These are phyloP conservation scores for Ogataea henricii DNA, from an alignment of 805 yeast genomes.

Conservation along the genomic window DNA sequence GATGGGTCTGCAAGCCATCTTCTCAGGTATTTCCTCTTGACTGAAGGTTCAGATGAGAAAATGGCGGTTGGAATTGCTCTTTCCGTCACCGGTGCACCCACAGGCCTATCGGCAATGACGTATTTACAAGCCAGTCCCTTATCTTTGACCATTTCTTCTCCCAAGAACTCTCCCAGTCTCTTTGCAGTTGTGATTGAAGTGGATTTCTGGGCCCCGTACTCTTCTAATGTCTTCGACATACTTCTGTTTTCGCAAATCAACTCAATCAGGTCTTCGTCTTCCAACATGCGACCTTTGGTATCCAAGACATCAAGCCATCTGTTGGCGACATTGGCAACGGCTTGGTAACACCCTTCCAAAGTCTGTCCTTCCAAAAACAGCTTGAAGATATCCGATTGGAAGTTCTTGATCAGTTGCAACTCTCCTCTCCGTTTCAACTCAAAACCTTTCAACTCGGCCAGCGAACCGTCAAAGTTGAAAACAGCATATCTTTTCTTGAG, in stretches of 20 bases:
- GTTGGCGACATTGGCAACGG: conserved; percentile 91
- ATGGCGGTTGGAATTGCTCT: conserved; percentile 96
- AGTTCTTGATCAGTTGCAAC: conserved; percentile 86
- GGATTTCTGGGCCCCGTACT: conserved; percentile 87
- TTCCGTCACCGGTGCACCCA: conserved; percentile 88
- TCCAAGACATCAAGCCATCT: conserved; percentile 95
- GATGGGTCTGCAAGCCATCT: conserved; percentile 86
- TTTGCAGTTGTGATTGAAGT: conserved; percentile 95
- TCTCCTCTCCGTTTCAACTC: conserved; percentile 98
- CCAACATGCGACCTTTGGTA: conserved; percentile 80
- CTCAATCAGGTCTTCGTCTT: conserved; percentile 91
- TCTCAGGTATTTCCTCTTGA: conserved; percentile 72
- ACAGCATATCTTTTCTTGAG: conserved; percentile 96
- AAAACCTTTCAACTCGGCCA: conserved; percentile 96
- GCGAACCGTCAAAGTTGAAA: conserved; percentile 87
- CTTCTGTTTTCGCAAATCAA: conserved; percentile 94
- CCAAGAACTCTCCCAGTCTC: conserved; percentile 90
- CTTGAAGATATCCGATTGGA: conserved; percentile 92
- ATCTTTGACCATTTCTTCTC: conserved; percentile 95
- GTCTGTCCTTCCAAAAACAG: conserved; percentile 84
- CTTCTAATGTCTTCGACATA: conserved; percentile 89
- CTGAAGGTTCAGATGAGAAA: conserved; percentile 76
- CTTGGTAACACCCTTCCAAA: conserved; percentile 76
- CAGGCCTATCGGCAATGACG: conserved; percentile 82
- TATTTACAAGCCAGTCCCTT: conserved; percentile 95